Conservation (phyloP, 805 yeast species). For the Suhomyces tanzawaensis region DNA sequence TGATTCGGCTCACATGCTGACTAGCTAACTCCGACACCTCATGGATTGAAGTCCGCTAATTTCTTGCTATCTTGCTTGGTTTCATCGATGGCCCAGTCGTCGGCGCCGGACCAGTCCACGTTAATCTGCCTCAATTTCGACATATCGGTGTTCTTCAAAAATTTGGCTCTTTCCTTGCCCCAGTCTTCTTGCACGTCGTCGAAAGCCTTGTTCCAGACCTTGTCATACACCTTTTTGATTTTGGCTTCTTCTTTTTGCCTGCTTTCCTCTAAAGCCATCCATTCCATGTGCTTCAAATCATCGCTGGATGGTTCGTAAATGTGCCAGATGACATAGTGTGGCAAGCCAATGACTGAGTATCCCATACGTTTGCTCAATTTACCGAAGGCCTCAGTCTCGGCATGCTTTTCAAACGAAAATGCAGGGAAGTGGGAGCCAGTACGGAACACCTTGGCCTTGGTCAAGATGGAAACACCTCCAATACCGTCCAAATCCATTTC, state of each 20-base stretch:
- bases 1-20: no score
- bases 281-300: constrained; percentile 82
- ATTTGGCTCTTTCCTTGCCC: constrained; percentile 65
- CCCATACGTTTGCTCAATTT: constrained; percentile 86
- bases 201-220: constrained; percentile 75
- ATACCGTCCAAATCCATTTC: constrained; percentile 95
- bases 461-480: constrained; percentile 92
- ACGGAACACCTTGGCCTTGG: constrained; percentile 83
- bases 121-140: constrained; percentile 44
- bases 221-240: constrained; percentile 62
- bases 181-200: constrained; percentile 72
- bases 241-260: constrained; percentile 61
- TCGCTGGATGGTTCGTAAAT: constrained; percentile 91
- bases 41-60: constrained; percentile 44
- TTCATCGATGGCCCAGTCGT: constrained; percentile 37
- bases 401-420: constrained; percentile 91
- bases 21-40: no score
- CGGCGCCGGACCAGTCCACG: constrained; percentile 72
- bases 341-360: constrained; percentile 80
- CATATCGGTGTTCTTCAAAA: constrained; percentile 76
- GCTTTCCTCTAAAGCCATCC: constrained; percentile 81
- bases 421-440: constrained; percentile 95
- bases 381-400: constrained; percentile 97
- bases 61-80: constrained; percentile 26
- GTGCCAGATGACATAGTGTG: no score